Evolutionary conservation across 2,329 filamentous ascomycete genomes (phyloP), one percentile per base, ranked within the genome.

Genomic region (Cladophialophora yegresii): DNA sequence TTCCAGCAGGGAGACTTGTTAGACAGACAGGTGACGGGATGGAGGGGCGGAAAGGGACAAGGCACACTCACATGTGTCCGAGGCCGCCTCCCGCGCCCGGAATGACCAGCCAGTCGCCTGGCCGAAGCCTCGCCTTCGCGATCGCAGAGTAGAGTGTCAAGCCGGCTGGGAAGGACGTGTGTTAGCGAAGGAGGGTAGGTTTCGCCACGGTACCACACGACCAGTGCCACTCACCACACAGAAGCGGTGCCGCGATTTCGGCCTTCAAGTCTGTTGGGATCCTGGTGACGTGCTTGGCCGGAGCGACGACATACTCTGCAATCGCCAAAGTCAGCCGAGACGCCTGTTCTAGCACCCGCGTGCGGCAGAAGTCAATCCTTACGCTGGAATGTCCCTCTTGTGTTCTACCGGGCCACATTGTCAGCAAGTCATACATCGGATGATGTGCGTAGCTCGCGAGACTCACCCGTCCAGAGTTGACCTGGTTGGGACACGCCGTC

Each of bases 141-240:
- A 78, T 75, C 1, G 76, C 77, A 10, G 75, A 77, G 58, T 77
- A 77, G 73, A 77, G 76, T 0, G 76, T 74, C 53, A 78, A 75
- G 5, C 76, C 76, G 9, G 58, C 58, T 61, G 16, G 2, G 36
- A 20, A 36, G 43, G 30, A 26, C 13, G 16, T 8, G 53, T 9
- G 54, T 43, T n/a, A 43, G 28, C 20, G 32, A 40, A 12, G 36
- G 13, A 1, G 16, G 13, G 13, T n/a, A 4, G 16, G 1, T 16
- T n/a, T 40, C 36, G 13, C 13, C 3, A 16, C 16, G n/a, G 26
- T 28, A 28, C 26, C 36, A 40, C 33, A 43, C 16, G 36, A 43
- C 36, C 13, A 16, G 13, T 1, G 16, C n/a, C 23, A 54, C 58
- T 20, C 36, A 54, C 76, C 76, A 63, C 76, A 78, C 54, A 78